Conservation (phyloP, 2,329 filamentous ascomycete species). For the Penicillium sp. region DNA sequence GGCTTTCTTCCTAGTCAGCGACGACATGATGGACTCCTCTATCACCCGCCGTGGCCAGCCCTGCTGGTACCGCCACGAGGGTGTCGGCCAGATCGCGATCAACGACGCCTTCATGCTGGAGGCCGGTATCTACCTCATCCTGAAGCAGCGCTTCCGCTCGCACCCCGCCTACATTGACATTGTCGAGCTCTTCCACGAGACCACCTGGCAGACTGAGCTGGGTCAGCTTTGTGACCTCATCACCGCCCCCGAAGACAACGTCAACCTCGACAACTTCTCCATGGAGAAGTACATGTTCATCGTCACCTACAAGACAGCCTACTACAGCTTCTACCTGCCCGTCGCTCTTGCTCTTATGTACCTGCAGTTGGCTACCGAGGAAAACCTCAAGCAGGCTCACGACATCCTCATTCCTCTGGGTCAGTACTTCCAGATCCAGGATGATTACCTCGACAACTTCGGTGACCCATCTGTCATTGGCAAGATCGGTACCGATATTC, state of each 20-base stretch:
- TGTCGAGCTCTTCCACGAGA: slow-evolving; percentile 94
- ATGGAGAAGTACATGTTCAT: slow-evolving; percentile 94
- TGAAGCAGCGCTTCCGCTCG: slow-evolving; percentile 89
- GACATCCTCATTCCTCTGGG: slow-evolving; percentile 95
- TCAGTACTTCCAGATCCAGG: slow-evolving; percentile 99
- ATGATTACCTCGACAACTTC: slow-evolving; percentile 98
- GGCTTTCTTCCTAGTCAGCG: slow-evolving; percentile 96
- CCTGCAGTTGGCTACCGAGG: slow-evolving; percentile 76
- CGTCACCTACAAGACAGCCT: slow-evolving; percentile 98
- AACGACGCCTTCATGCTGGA: slow-evolving; percentile 98
- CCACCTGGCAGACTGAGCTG: slow-evolving; percentile 89
- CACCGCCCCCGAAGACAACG: slow-evolving; percentile 89
- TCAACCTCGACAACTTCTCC: slow-evolving; percentile 93
- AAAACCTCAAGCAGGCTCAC: slow-evolving; percentile 85
- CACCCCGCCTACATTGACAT: slow-evolving; percentile 89
- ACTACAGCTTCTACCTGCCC: slow-evolving; percentile 98
- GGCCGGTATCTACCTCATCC: slow-evolving; percentile 80
- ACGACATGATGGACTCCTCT: slow-evolving; percentile 97
- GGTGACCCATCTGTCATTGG: slow-evolving; percentile 89
- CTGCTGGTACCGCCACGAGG: slow-evolving; percentile 91
- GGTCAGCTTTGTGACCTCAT: slow-evolving; percentile 93
- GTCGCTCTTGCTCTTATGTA: slow-evolving; percentile 87
- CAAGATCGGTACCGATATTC: slow-evolving; percentile 98
- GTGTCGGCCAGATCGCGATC: slow-evolving; percentile 94
- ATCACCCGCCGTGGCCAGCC: slow-evolving; percentile 92